Evolutionary conservation across 1,139 yeast genomes (phyloP).

Genomic region (Nadsonia commutata): DNA sequence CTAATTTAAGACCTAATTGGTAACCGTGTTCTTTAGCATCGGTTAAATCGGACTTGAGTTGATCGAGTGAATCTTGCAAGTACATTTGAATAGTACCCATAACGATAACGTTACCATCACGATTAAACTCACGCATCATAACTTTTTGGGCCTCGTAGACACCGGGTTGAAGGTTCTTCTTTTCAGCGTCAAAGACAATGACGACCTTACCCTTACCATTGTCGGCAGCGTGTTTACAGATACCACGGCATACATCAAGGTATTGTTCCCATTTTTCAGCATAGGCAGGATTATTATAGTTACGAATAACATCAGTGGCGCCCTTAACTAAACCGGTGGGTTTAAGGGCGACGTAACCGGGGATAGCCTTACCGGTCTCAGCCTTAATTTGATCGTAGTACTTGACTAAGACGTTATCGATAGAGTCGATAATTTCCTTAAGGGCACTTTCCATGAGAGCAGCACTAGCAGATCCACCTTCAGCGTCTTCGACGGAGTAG

Average conservation of each 20-base stretch:
- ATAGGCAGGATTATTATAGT: conserved; percentile 43
- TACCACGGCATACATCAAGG: conserved; percentile 49
- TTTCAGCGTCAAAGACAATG: conserved; percentile 87
- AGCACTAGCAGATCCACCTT: conserved; percentile 34
- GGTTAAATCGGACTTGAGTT: conserved; percentile 47
- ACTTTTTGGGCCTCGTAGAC: conserved; percentile 83
- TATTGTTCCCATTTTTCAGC: conserved; percentile 42
- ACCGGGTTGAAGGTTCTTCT: conserved; percentile 74
- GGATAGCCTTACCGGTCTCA: conserved; percentile 36
- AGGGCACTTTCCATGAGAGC: conserved; percentile 44
- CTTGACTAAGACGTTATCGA: conserved; percentile 57
- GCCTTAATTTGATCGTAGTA: conserved; percentile 38
- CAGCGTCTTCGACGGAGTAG: conserved; percentile 85
- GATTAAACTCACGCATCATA: conserved; percentile 63
- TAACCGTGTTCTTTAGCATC: conserved; percentile 49
- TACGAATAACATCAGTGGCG: conserved; percentile 59
- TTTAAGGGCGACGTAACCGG: conserved; percentile 55
- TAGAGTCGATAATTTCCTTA: conserved; percentile 48
- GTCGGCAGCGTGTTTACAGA: conserved; percentile 48
- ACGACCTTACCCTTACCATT: conserved; percentile 72
- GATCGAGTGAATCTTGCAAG: conserved; percentile 51
- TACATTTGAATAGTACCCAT: conserved; percentile 94
- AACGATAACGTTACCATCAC: conserved; percentile 42
- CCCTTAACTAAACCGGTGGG: conserved; percentile 79
- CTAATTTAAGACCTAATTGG: conserved; percentile 76